Conservation (phyloP, 2,329 filamentous ascomycete genomes). For the Ceratocystis harringtonii region DNA sequence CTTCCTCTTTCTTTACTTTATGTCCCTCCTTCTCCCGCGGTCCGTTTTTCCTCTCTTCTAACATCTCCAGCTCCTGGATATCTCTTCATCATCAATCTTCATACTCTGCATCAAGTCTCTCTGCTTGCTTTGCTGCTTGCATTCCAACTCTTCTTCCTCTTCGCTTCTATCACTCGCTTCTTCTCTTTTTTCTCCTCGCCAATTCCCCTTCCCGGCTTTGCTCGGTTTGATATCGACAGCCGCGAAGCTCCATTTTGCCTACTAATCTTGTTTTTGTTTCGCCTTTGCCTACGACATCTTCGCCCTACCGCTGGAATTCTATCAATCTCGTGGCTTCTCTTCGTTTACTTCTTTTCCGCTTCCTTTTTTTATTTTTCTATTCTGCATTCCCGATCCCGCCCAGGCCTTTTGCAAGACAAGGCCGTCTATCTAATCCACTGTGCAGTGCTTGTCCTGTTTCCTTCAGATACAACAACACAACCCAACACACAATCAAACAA, state of each 20-base stretch:
- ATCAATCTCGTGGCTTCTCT: neutral
- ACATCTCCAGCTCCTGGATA: neutral
- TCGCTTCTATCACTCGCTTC: constrained; percentile 7
- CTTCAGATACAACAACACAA: neutral
- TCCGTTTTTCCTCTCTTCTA: neutral
- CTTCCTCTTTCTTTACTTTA: neutral
- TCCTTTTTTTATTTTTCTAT: neutral
- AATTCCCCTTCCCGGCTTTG: neutral
- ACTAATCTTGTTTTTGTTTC: neutral
- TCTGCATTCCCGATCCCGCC: neutral
- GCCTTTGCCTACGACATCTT: neutral
- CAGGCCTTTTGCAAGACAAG: neutral
- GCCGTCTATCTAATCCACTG: neutral
- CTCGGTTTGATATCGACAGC: constrained; percentile 15
- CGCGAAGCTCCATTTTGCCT: neutral
- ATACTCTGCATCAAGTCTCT: neutral
- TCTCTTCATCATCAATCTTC: neutral
- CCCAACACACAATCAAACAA: neutral
- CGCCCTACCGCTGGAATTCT: constrained; percentile 10
- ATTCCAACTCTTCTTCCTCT: constrained; percentile 10
- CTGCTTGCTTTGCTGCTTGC: neutral
- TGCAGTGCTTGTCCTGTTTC: neutral
- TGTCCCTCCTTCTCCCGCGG: neutral
- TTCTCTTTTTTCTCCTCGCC: neutral
- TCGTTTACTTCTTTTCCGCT: neutral